These are phyloP conservation scores for Colletotrichum australisinense DNA, from an alignment of 2,329 filamentous ascomycete genomes.

Conservation along the genomic window DNA sequence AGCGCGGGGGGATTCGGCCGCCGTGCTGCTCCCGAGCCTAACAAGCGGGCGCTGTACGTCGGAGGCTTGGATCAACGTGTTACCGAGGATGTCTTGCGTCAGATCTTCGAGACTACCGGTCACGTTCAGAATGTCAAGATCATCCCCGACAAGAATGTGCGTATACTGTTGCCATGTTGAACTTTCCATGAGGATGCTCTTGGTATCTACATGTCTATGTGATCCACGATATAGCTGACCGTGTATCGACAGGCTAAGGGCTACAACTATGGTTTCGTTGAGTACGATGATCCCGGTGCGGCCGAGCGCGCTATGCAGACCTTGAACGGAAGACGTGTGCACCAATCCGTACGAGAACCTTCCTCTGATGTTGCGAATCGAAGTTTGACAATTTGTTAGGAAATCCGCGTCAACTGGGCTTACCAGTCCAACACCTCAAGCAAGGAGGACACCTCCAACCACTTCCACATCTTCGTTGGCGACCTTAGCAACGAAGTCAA, in stretches of 20 bases:
- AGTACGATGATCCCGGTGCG: conserved; percentile 97
- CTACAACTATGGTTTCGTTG: conserved; percentile 98
- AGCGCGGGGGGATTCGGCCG: conserved; percentile 85
- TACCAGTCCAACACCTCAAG: conserved; percentile 95
- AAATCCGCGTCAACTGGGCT: conserved; percentile 99
- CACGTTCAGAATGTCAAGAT: conserved; percentile 99
- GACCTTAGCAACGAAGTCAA: conserved; percentile 99
- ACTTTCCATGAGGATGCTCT: background rate
- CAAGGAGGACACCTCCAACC: conserved; percentile 98
- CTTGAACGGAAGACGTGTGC: conserved; percentile 92
- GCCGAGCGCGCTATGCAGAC: conserved; percentile 98
- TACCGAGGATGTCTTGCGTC: conserved; percentile 94
- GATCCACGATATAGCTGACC: conserved; percentile 30
- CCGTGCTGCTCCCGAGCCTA: conserved; percentile 94
- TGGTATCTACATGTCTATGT: background rate
- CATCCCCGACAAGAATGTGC: conserved; percentile 99
- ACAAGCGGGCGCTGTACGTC: conserved; percentile 97
- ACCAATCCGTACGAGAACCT: conserved; percentile 82
- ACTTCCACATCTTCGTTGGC: conserved; percentile 99
- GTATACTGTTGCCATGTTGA: conserved; percentile 49
- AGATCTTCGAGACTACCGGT: conserved; percentile 98
- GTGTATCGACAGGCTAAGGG: conserved; percentile 80
- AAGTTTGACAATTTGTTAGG: conserved; percentile 64
- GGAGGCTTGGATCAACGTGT: conserved; percentile 95
- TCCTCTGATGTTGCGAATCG: conserved; percentile 1